Percentiles rank a stretch among this genome's conserved stretches.
These are phyloP conservation scores for Monosporascus sp. DNA, from an alignment of 2,329 filamentous ascomycete genomes.

Conservation along the genomic window DNA sequence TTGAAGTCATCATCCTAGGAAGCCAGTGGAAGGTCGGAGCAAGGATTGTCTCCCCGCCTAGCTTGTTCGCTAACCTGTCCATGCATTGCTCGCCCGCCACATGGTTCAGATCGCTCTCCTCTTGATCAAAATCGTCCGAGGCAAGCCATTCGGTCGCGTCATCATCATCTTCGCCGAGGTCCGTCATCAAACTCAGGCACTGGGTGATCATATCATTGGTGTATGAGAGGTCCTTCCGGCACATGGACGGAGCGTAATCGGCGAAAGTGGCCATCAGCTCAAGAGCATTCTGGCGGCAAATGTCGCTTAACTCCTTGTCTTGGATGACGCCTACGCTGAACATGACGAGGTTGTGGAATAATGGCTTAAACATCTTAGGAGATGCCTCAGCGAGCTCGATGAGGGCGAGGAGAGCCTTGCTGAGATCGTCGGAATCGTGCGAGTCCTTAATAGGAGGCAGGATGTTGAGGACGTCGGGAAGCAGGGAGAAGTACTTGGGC, in stretches of 20 bases:
- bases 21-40: constrained; percentile 96
- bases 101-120: constrained; percentile 95
- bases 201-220: constrained; percentile 97
- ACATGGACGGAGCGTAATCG: constrained; percentile 90
- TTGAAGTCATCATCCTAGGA: constrained; percentile 93
- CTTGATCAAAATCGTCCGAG: constrained; percentile 88
- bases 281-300: constrained; percentile 87
- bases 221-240: constrained; percentile 87
- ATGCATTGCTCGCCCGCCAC: constrained; percentile 97
- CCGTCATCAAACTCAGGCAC: constrained; percentile 96
- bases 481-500: constrained; percentile 77
- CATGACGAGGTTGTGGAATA: constrained; percentile 89
- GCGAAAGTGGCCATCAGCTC: constrained; percentile 98
- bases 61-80: constrained; percentile 94
- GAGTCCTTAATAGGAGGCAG: constrained; percentile 90
- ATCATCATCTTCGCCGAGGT: constrained; percentile 89
- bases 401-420: constrained; percentile 80
- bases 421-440: constrained; percentile 84
- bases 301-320: constrained; percentile 88
- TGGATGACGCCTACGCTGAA: constrained; percentile 92
- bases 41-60: constrained; percentile 88
- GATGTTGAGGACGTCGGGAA: constrained; percentile 90
- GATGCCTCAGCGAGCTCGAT: constrained; percentile 94
- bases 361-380: constrained; percentile 92
- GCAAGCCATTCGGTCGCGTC: constrained; percentile 91